A percentile compares a stretch with the other conserved stretches of the same genome.
Evolutionary conservation across 2,329 filamentous ascomycete species (phyloP).

Genomic region (Pestalotiopsis sp.): DNA sequence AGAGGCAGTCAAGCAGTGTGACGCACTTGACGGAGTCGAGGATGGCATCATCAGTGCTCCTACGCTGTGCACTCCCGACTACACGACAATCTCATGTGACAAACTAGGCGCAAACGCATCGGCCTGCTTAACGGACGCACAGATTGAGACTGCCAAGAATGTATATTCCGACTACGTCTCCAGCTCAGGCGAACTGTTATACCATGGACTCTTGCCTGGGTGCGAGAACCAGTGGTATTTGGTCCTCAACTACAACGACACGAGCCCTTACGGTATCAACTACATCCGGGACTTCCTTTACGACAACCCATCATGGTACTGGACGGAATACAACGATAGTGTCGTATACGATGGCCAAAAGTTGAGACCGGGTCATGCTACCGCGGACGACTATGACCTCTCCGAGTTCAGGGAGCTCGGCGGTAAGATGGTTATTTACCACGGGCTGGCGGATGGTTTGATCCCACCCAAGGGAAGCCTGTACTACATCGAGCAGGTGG

Average conservation of each 20-base stretch:
- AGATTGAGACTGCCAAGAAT: conserved; percentile 35
- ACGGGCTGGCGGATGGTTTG: conserved; percentile 28
- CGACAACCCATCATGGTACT: conserved; percentile 14
- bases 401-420: conserved; percentile 21
- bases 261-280: conserved; percentile 10
- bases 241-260: neutral
- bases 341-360: conserved; percentile 7
- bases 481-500: conserved; percentile 18
- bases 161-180: conserved; percentile 38
- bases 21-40: conserved; percentile 3
- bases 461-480: conserved; percentile 20
- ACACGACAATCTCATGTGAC: neutral
- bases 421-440: conserved; percentile 32
- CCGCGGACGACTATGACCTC: conserved; percentile 20
- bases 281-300: conserved; percentile 13
- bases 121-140: conserved; percentile 25
- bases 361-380: conserved; percentile 12
- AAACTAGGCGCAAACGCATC: neutral
- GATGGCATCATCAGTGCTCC: conserved; percentile 12
- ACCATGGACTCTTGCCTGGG: conserved; percentile 5
- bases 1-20: conserved; percentile 7
- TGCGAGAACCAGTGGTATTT: conserved; percentile 10
- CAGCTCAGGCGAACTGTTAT: conserved; percentile 10
- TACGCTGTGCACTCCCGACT: neutral
- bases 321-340: conserved; percentile 12